Base-by-base conservation (phyloP, 805 yeast genomes). In the Myxozyma sirexii region DNA sequence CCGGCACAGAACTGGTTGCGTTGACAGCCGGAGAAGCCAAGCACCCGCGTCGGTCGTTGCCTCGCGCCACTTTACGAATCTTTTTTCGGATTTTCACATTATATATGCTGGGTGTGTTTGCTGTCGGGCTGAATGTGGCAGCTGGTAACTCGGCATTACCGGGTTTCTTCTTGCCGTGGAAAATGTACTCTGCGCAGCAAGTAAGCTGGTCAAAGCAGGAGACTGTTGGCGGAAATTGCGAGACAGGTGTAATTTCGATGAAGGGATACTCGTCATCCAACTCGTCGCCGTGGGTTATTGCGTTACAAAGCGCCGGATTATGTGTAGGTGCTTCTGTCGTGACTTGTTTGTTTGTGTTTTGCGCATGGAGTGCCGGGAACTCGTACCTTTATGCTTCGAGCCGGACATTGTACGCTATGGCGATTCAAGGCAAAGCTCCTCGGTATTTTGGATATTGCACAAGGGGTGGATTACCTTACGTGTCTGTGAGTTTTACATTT, bases 21-120 rank as follows among this genome's bases (percentile, higher is more conserved):
- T 77, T 88, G 52, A 87, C 91, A 8, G 88, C 92, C 29, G 92
- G 92, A 4, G 96, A 88, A 72, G 79, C 90, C 21, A 79, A 73
- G 41, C 81, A 87, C 71, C 93, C 94, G 45, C 78, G 86, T 64
- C 77, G 77, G 50, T 72, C 87, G 1, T 79, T 87, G 57, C 94
- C 93, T 38, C 80, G 80, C 49, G 92, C 93, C 41, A 83, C 87
- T 56, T 87, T 86, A 71, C 92, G 88, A 74, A 89, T 87, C 2
- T 87, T 89, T 74, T 87, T 92, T 90, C 80, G 94, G 73, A 84
- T 88, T 54, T 75, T 84, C 17, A 72, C 86, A 63, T 87, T 88
- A 69, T 89, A 89, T 75, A 77, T 89, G 72, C 75, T 80, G 3
- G 78, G 84, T 62, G 80, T 74, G 70, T 84, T 74, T 61, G 78